Percentiles rank a stretch among this genome's conserved stretches.
phyloP scores from a whole-genome alignment of 1,139 yeast species.

The Debaryomycetaceae sp. region DNA sequence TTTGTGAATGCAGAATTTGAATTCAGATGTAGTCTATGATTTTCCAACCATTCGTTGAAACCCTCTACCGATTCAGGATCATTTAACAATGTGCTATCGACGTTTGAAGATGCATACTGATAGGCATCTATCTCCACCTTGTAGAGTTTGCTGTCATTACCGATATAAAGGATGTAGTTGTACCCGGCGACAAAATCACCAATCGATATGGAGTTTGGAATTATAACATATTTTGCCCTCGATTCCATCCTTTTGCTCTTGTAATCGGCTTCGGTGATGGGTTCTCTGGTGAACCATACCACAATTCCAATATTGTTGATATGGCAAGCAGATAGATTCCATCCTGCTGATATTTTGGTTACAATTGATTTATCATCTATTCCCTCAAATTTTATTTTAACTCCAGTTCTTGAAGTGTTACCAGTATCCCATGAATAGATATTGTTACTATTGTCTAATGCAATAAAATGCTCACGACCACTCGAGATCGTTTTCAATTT shows the following conservation, averaged over 20 bases:
- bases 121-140: conserved; percentile 32
- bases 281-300: conserved; percentile 53
- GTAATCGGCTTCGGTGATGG: conserved; percentile 21
- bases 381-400: conserved; percentile 39
- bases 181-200: conserved; percentile 59
- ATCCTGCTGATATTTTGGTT: conserved; percentile 61
- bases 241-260: conserved; percentile 15
- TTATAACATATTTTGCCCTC: conserved; percentile 35
- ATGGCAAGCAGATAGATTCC: conserved; percentile 59
- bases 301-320: conserved; percentile 53
- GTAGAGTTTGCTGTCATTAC: conserved; percentile 42
- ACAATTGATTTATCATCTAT: conserved; percentile 8
- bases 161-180: conserved; percentile 49
- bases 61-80: conserved; percentile 11
- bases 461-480: conserved; percentile 67
- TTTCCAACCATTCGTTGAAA: conserved; percentile 30
- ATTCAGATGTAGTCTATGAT: conserved; percentile 14
- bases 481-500: conserved; percentile 52
- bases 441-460: conserved; percentile 48
- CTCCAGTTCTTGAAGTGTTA: conserved; percentile 40
- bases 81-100: conserved; percentile 2
- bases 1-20: conserved; percentile 33
- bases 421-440: conserved; percentile 67
- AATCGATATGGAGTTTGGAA: conserved; percentile 41
- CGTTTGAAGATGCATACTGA: conserved; percentile 3